Conservation (phyloP, 176 grass and related monocot species). For the Aegilops longissima region DNA sequence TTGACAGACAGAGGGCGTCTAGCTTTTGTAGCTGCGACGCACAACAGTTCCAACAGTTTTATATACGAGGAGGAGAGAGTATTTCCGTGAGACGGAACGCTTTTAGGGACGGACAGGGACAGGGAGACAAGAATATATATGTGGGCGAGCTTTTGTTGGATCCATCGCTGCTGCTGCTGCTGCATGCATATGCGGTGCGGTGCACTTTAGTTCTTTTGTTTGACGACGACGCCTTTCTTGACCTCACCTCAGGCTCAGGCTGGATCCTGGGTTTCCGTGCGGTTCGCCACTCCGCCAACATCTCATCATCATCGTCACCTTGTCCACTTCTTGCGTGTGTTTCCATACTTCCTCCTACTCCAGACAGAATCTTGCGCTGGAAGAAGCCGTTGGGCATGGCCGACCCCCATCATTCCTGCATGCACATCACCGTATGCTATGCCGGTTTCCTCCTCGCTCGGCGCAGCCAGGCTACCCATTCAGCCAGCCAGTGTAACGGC, state of each 20-base stretch:
- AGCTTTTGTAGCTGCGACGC: neutral
- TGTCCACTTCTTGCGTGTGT: neutral
- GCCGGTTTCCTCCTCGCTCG: neutral
- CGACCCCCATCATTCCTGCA: slow-evolving; percentile 13
- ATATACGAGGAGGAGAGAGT: no score
- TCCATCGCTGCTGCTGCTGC: neutral
- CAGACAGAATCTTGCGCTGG: neutral
- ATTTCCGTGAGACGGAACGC: neutral
- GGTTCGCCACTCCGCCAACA: neutral
- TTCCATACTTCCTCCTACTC: neutral
- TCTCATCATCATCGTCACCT: neutral
- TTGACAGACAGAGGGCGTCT: neutral
- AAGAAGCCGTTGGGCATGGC: slow-evolving; percentile 21
- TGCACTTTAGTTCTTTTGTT: neutral
- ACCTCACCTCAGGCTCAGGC: neutral
- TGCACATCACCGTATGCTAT: neutral
- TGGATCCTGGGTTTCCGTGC: slow-evolving; percentile 8
- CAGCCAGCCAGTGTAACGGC: no score
- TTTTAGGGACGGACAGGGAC: neutral
- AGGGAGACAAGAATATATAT: neutral
- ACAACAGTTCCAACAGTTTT: neutral
- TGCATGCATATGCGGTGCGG: no score
- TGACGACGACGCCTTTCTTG: neutral
- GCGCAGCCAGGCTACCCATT: no score
- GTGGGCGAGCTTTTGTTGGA: neutral